Conservation (phyloP, 768 basidiomycete genomes). For the Suillus luteus region DNA sequence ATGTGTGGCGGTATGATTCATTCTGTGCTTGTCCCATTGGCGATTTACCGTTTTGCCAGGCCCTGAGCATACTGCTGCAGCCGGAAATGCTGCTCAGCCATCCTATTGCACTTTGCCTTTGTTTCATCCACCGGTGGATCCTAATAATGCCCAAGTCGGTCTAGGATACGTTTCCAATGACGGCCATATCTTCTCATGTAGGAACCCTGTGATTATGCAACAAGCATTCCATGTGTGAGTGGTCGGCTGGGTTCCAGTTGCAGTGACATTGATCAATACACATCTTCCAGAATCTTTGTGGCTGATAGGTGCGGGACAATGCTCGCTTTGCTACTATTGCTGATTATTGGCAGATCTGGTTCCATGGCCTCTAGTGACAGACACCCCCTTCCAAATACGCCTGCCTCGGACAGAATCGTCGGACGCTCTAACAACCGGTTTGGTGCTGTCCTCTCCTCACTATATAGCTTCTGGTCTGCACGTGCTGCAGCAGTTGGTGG, state of each 20-base stretch:
- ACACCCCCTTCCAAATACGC: slow-evolving; percentile 46
- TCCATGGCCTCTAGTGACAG: slow-evolving; percentile 51
- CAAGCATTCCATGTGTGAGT: slow-evolving; percentile 65
- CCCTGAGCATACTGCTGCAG: slow-evolving; percentile 48
- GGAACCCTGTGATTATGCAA: slow-evolving; percentile 52
- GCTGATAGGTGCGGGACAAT: slow-evolving; percentile 44
- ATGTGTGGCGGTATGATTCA: slow-evolving; percentile 48
- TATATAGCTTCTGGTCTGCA: slow-evolving; percentile 58
- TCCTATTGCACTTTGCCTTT: slow-evolving; percentile 57
- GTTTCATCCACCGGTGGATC: slow-evolving; percentile 46
- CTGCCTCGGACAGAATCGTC: slow-evolving; percentile 40
- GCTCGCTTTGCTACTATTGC: neutral
- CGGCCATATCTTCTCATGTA: slow-evolving; percentile 56
- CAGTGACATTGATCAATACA: neutral
- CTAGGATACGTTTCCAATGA: slow-evolving; percentile 56
- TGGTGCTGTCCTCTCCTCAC: slow-evolving; percentile 59
- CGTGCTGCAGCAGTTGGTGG: slow-evolving; percentile 41
- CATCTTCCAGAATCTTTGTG: slow-evolving; percentile 48
- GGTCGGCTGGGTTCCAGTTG: neutral
- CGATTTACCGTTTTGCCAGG: slow-evolving; percentile 34
- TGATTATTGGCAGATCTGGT: slow-evolving; percentile 40
- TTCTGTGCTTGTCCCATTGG: neutral
- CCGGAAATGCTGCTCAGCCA: slow-evolving; percentile 42
- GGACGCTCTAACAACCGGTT: slow-evolving; percentile 47
- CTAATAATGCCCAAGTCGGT: slow-evolving; percentile 29